Percentiles rank a stretch among this genome's conserved stretches.
Evolutionary conservation across 768 basidiomycete genomes (phyloP).

Genomic region (Agrocybe praecox): DNA sequence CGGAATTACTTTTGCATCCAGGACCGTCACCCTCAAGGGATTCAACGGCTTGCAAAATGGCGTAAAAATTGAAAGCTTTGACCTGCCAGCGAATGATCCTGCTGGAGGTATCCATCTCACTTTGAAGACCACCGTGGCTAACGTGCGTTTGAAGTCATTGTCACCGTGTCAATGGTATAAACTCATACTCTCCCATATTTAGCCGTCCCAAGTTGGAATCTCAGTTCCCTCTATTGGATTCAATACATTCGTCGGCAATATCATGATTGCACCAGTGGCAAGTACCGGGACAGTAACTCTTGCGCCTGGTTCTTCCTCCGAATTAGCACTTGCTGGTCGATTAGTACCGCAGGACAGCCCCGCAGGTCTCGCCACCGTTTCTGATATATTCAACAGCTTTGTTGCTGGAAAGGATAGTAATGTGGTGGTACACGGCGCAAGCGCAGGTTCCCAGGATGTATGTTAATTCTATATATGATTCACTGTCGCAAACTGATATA

Average conservation of each 20-base stretch:
- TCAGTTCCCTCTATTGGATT: slow-evolving; percentile 63
- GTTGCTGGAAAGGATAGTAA: slow-evolving; percentile 66
- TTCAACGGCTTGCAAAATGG: slow-evolving; percentile 68
- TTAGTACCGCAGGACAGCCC: slow-evolving; percentile 60
- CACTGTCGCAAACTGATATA: neutral
- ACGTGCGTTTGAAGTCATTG: slow-evolving; percentile 41
- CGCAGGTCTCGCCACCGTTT: slow-evolving; percentile 59
- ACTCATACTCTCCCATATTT: slow-evolving; percentile 1
- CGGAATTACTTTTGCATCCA: slow-evolving; percentile 54
- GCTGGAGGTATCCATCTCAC: slow-evolving; percentile 72
- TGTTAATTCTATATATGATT: slow-evolving; percentile 17
- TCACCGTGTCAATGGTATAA: neutral
- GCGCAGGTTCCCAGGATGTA: slow-evolving; percentile 60
- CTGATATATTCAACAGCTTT: slow-evolving; percentile 71
- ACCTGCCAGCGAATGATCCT: slow-evolving; percentile 71
- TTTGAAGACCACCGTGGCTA: slow-evolving; percentile 57
- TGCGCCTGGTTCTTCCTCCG: slow-evolving; percentile 51
- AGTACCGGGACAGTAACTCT: slow-evolving; percentile 54
- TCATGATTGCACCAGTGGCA: slow-evolving; percentile 61
- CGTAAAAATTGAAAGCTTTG: slow-evolving; percentile 66
- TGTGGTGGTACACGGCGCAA: slow-evolving; percentile 59
- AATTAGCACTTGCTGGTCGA: slow-evolving; percentile 60
- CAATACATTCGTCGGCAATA: slow-evolving; percentile 52
- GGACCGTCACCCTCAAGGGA: slow-evolving; percentile 65
- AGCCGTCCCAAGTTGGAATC: slow-evolving; percentile 81